phyloP scores from a whole-genome alignment of 2,329 filamentous ascomycete species.

The Dothiorella sarmentorum region DNA sequence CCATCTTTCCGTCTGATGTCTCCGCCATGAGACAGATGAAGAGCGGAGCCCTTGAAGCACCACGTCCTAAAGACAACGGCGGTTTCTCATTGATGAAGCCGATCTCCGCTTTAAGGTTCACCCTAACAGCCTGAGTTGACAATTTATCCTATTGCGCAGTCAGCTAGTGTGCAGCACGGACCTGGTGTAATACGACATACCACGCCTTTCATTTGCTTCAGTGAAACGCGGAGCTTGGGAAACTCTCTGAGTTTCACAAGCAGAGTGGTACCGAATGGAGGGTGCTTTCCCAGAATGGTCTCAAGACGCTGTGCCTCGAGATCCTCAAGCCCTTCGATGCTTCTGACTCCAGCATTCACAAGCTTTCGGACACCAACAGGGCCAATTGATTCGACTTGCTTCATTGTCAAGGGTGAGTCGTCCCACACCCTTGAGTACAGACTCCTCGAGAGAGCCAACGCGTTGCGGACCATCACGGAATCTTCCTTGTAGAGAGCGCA shows the following conservation, averaged over 20 bases:
- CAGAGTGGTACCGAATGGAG: constrained; percentile 74
- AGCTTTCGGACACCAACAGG: constrained; percentile 72
- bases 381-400: constrained; percentile 78
- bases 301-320: constrained; percentile 73
- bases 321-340: constrained; percentile 65
- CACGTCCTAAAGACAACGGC: constrained; percentile 59
- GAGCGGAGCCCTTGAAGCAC: constrained; percentile 46
- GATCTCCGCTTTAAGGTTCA: constrained; percentile 64
- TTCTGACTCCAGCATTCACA: constrained; percentile 65
- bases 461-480: constrained; percentile 62
- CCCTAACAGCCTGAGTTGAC: constrained; percentile 44
- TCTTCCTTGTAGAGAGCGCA: constrained; percentile 64
- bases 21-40: constrained; percentile 73
- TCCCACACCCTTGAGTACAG: constrained; percentile 79
- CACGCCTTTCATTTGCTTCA: constrained; percentile 49
- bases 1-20: constrained; percentile 63
- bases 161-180: constrained; percentile 10
- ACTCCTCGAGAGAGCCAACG: constrained; percentile 74
- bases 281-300: constrained; percentile 70
- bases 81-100: constrained; percentile 67
- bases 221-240: constrained; percentile 60
- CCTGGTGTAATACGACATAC: constrained; percentile 23
- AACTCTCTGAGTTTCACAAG: constrained; percentile 65
- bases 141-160: constrained; percentile 21
- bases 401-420: constrained; percentile 72